A percentile compares a stretch with the other conserved stretches of the same genome.
Evolutionary conservation across 2,329 filamentous ascomycete species (phyloP).

Genomic region (Pseudopithomyces chartarum): DNA sequence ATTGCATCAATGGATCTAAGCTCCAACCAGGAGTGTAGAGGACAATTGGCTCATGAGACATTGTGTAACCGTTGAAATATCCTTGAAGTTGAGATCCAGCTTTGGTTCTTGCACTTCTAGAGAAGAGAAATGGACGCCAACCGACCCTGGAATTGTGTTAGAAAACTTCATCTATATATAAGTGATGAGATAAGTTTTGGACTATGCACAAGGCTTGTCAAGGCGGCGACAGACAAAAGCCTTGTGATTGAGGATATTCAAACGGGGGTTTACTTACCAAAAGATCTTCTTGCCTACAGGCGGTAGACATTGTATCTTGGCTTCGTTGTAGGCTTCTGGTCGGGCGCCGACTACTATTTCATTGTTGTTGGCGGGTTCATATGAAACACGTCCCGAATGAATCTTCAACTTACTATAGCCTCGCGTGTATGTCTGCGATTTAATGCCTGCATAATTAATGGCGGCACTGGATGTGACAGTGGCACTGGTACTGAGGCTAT

Average conservation of each 20-base stretch:
- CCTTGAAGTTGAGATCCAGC: not conserved
- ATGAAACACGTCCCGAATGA: too few species aligned
- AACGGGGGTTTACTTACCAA: conserved; percentile 22
- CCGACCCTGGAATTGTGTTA: conserved; percentile 22
- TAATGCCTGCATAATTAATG: too few species aligned
- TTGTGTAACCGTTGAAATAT: conserved; percentile 1
- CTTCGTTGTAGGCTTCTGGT: not conserved
- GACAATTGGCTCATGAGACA: conserved; percentile 21
- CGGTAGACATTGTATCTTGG: conserved; percentile 20
- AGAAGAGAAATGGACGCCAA: conserved; percentile 33
- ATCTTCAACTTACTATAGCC: too few species aligned
- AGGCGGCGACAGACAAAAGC: too few species aligned
- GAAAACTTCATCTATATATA: not conserved
- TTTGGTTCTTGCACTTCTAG: conserved; percentile 15
- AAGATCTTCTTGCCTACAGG: conserved; percentile 29
- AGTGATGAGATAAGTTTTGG: too few species aligned
- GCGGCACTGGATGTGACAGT: conserved; percentile 26
- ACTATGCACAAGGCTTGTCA: too few species aligned
- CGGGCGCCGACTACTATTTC: too few species aligned
- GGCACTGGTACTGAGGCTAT: conserved; percentile 24
- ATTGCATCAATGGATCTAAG: conserved; percentile 27
- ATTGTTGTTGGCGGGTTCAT: too few species aligned
- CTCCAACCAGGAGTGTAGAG: conserved; percentile 36
- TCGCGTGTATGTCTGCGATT: too few species aligned
- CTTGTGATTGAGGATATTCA: too few species aligned